Conservation (phyloP, 2,329 filamentous ascomycete species). For the Alternaria gaisen region DNA sequence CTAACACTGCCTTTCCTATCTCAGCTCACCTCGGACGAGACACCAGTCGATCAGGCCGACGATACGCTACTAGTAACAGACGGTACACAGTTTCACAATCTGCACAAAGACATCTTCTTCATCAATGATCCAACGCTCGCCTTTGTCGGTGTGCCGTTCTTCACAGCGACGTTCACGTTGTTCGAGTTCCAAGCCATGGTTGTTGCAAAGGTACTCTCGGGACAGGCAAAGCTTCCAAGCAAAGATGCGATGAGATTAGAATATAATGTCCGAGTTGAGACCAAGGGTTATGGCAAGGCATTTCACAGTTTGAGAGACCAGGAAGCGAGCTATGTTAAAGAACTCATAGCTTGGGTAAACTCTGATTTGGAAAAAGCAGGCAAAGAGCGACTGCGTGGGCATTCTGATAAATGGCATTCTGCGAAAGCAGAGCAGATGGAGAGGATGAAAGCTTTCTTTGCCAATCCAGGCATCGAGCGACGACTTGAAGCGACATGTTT, state of each 20-base stretch:
- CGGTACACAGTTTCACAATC: slow-evolving; percentile 69
- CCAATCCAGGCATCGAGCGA: neutral
- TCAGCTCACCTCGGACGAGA: slow-evolving; percentile 59
- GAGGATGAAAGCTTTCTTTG: slow-evolving; percentile 45
- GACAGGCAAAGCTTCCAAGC: slow-evolving; percentile 59
- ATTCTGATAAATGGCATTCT: slow-evolving; percentile 48
- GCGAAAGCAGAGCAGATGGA: slow-evolving; percentile 45
- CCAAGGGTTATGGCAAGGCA: slow-evolving; percentile 53
- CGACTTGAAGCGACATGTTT: slow-evolving; percentile 18
- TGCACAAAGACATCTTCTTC: slow-evolving; percentile 77
- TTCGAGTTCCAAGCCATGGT: slow-evolving; percentile 75
- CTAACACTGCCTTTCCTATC: slow-evolving; percentile 71
- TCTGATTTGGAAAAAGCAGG: slow-evolving; percentile 31
- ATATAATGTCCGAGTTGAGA: slow-evolving; percentile 47
- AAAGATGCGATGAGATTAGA: slow-evolving; percentile 55
- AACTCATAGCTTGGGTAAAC: slow-evolving; percentile 54
- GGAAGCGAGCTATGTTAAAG: slow-evolving; percentile 53
- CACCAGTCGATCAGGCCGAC: slow-evolving; percentile 57
- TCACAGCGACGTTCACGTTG: slow-evolving; percentile 72
- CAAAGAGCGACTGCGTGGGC: slow-evolving; percentile 38
- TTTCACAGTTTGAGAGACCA: slow-evolving; percentile 57
- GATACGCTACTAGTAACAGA: slow-evolving; percentile 68
- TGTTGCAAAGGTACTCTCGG: slow-evolving; percentile 65
- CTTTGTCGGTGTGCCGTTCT: slow-evolving; percentile 72
- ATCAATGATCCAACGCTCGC: slow-evolving; percentile 70